Evolutionary conservation across 768 basidiomycete species (phyloP).

Genomic region (Kwoniella mangroviensis): DNA sequence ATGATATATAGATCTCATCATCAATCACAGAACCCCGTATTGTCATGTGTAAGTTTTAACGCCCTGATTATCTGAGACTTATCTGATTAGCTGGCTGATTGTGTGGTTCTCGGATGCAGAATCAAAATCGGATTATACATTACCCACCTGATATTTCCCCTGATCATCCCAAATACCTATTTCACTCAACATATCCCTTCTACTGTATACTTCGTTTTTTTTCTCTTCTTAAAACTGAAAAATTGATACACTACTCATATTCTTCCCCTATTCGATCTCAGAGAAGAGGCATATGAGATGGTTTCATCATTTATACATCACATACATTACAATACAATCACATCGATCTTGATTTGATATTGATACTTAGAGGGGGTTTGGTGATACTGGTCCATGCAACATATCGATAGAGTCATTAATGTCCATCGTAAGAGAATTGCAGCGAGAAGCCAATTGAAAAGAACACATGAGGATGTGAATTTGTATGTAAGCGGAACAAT

Average conservation of each 20-base stretch:
- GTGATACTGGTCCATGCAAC: not conserved
- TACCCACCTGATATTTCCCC: not conserved
- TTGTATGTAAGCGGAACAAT: too few species aligned
- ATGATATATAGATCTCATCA: constrained; percentile 48
- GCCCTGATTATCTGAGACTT: not conserved
- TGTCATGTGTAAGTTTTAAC: constrained; percentile 54
- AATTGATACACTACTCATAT: too few species aligned
- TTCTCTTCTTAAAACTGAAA: too few species aligned
- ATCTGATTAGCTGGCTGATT: not conserved
- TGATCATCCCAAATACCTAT: not conserved
- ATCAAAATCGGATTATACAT: constrained; percentile 2
- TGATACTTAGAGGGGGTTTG: constrained; percentile 1
- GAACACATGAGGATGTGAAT: too few species aligned
- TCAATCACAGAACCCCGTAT: constrained; percentile 58
- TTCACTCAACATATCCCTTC: not conserved
- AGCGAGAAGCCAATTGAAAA: too few species aligned
- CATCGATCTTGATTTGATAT: not conserved
- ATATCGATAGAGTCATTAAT: not conserved
- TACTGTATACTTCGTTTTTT: constrained; percentile 4
- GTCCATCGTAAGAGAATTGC: too few species aligned
- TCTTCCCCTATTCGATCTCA: too few species aligned
- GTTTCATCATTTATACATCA: too few species aligned
- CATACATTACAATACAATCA: too few species aligned
- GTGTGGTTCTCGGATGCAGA: too few species aligned
- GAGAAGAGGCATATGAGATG: too few species aligned